Evolutionary conservation across 2,329 filamentous ascomycete genomes (phyloP).

Genomic region (Ceratocystis cubensis): DNA sequence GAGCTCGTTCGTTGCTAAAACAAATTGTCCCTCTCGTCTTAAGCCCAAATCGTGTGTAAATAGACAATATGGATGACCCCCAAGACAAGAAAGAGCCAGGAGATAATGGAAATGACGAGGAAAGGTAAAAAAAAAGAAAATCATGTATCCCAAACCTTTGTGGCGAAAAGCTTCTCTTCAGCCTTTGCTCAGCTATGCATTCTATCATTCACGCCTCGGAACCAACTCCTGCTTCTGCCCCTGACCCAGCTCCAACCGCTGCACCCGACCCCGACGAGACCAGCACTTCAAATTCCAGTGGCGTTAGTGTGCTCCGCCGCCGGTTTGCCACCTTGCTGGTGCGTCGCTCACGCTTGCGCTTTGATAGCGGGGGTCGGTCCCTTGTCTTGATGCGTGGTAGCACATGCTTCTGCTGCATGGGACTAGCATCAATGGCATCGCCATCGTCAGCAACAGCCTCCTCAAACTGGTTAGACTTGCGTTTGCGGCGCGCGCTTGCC

Average conservation of each 20-base stretch:
- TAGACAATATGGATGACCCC: neutral
- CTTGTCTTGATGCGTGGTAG: constrained; percentile 4
- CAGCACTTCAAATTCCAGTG: constrained; percentile 52
- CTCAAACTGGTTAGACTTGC: constrained; percentile 20
- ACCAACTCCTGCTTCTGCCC: neutral
- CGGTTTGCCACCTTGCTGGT: constrained; percentile 46
- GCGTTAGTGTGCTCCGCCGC: constrained; percentile 61
- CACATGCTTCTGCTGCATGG: neutral
- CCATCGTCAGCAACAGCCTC: constrained; percentile 8
- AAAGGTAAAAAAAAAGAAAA: neutral
- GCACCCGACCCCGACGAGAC: neutral
- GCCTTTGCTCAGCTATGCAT: neutral
- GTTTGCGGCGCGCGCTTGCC: constrained; percentile 22
- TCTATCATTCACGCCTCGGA: neutral
- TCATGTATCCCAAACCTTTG: constrained; percentile 9
- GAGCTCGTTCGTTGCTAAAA: neutral
- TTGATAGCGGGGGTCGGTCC: constrained; percentile 25
- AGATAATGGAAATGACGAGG: neutral
- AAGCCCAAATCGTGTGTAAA: neutral
- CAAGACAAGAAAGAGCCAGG: neutral
- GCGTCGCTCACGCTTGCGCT: constrained; percentile 41
- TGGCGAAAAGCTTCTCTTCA: neutral
- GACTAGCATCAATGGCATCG: constrained; percentile 21
- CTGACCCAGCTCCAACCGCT: neutral
- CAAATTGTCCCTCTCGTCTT: neutral